phyloP scores from a whole-genome alignment of 2,329 filamentous ascomycete genomes.

The Sporothrix curviconia region DNA sequence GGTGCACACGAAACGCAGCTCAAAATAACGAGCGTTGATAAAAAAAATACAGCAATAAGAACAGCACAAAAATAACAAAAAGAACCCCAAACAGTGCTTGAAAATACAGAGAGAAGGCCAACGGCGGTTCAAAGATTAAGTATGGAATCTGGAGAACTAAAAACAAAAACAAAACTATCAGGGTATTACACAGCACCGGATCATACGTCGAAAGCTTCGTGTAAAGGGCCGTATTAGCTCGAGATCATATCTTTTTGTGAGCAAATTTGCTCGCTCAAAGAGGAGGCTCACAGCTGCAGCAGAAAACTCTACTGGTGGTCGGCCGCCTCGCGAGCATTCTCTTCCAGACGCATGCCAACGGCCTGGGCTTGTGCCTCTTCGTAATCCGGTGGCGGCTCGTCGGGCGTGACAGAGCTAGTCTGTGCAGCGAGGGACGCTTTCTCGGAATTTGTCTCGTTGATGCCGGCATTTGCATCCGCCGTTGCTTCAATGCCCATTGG shows the following conservation, averaged over 20 bases:
- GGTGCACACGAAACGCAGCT: too few relatives aligned
- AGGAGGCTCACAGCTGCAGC: too few relatives aligned
- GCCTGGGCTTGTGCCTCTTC: constrained; percentile 80
- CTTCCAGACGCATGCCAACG: constrained; percentile 52
- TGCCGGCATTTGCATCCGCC: too few relatives aligned
- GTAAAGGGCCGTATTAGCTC: too few relatives aligned
- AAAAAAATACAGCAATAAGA: too few relatives aligned
- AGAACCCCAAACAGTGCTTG: neutral
- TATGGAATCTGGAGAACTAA: neutral
- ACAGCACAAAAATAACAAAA: neutral
- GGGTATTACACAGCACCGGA: constrained; percentile 16
- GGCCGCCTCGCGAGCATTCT: constrained; percentile 67
- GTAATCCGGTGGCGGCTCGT: constrained; percentile 84
- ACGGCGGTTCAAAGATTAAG: neutral
- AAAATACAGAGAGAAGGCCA: neutral
- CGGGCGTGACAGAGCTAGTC: constrained; percentile 37
- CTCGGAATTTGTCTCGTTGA: too few relatives aligned
- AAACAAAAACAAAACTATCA: neutral
- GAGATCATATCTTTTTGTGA: too few relatives aligned
- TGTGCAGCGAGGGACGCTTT: neutral
- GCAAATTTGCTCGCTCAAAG: too few relatives aligned
- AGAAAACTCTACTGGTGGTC: constrained; percentile 50
- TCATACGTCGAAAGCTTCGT: neutral
- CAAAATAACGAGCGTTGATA: too few relatives aligned
- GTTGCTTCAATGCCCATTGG: too few relatives aligned